A percentile compares a stretch with the other conserved stretches of the same genome.
Evolutionary conservation across 2,329 filamentous ascomycete genomes (phyloP).

Genomic region (Coniochaeta hoffmannii): DNA sequence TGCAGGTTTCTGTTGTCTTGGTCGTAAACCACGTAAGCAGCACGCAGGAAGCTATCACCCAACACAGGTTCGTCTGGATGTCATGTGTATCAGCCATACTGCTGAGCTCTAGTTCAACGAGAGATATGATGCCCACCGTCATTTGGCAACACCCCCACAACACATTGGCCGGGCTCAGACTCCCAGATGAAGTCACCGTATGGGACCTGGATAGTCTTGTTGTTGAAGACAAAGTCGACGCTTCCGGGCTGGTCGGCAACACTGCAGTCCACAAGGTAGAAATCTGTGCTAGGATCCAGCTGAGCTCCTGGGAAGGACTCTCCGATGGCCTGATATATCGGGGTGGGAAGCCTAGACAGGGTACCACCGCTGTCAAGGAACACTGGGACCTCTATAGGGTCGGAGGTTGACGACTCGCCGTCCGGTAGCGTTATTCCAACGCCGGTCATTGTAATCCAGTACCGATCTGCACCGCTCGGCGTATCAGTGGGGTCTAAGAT

Average conservation of each 20-base stretch:
- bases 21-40: constrained; percentile 39
- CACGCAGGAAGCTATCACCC: constrained; percentile 33
- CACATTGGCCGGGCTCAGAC: constrained; percentile 27
- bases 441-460: constrained; percentile 24
- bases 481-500: constrained; percentile 25
- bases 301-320: constrained; percentile 28
- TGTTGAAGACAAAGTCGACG: constrained; percentile 37
- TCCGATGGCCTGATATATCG: constrained; percentile 31
- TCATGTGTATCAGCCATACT: neutral
- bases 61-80: constrained; percentile 22
- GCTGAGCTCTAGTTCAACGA: constrained; percentile 5
- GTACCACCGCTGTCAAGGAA: constrained; percentile 41
- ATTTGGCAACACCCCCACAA: constrained; percentile 23
- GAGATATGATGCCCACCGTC: constrained; percentile 5
- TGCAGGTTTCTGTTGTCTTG: constrained; percentile 28
- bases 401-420: neutral
- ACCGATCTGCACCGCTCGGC: constrained; percentile 20
- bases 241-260: constrained; percentile 25
- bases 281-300: constrained; percentile 28
- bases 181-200: constrained; percentile 39
- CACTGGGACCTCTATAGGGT: constrained; percentile 3
- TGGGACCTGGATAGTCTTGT: constrained; percentile 28
- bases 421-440: constrained; percentile 16
- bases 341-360: constrained; percentile 32
- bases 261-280: constrained; percentile 32